These are phyloP conservation scores for Boletus coccyginus DNA, from an alignment of 768 basidiomycete genomes.

Conservation along the genomic window DNA sequence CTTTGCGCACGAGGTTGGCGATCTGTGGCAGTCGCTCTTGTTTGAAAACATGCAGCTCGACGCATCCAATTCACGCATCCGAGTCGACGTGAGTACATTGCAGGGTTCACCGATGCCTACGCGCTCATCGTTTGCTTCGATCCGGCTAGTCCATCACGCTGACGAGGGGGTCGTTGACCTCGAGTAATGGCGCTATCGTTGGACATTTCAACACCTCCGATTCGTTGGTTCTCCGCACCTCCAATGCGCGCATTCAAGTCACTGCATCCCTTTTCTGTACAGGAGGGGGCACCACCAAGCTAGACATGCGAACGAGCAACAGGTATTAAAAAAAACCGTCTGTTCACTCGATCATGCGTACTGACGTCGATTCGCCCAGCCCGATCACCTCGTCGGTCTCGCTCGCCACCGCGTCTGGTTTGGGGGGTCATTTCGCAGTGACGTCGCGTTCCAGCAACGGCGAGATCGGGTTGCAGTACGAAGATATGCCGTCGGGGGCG, in stretches of 20 bases:
- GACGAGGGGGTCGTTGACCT: conserved; percentile 15
- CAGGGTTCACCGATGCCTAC: background rate
- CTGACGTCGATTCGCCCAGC: conserved; percentile 4
- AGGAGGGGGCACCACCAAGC: background rate
- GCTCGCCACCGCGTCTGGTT: conserved; percentile 27
- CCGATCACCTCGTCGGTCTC: conserved; percentile 18
- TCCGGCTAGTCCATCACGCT: conserved; percentile 31
- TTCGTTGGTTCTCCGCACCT: conserved; percentile 30
- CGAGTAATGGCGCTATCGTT: conserved; percentile 35
- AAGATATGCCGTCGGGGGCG: conserved; percentile 29
- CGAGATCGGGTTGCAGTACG: conserved; percentile 25
- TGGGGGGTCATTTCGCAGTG: conserved; percentile 33
- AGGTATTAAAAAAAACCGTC: conserved; percentile 6
- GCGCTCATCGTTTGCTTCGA: background rate
- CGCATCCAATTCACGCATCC: conserved; percentile 26
- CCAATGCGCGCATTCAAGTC: conserved; percentile 34
- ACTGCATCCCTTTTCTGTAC: conserved; percentile 25
- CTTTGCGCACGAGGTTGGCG: conserved; percentile 29
- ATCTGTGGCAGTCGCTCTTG: conserved; percentile 26
- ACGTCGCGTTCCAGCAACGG: conserved; percentile 35
- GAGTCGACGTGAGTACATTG: conserved; percentile 24
- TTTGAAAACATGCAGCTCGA: conserved; percentile 27
- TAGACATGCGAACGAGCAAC: conserved; percentile 25
- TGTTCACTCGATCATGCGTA: background rate
- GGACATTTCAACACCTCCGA: conserved; percentile 37